Evolutionary conservation across 345 rosid genomes (phyloP).

Genomic region (Gynandropsis gynandra): DNA sequence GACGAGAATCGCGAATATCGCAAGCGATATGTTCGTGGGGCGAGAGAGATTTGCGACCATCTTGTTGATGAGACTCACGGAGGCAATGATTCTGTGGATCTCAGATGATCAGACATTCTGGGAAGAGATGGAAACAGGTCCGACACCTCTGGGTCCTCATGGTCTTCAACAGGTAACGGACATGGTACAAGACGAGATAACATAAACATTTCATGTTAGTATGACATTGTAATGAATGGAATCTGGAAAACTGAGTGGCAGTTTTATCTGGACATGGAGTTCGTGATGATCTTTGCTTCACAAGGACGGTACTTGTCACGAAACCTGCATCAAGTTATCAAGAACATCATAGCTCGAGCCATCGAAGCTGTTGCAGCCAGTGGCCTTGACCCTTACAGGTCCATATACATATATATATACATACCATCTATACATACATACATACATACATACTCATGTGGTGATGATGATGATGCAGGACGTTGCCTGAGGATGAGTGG

Average conservation of each 20-base stretch:
- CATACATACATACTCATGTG: slow-evolving; percentile 1
- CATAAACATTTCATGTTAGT: too few relatives aligned
- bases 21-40: slow-evolving; percentile 70
- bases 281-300: slow-evolving; percentile 75
- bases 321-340: slow-evolving; percentile 77
- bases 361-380: slow-evolving; percentile 63
- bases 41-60: slow-evolving; percentile 86
- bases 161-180: slow-evolving; percentile 81
- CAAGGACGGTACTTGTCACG: slow-evolving; percentile 88
- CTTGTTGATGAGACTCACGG: slow-evolving; percentile 77
- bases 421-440: neutral
- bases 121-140: slow-evolving; percentile 73
- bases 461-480: slow-evolving; percentile 21
- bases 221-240: too few relatives aligned
- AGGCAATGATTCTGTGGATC: slow-evolving; percentile 87
- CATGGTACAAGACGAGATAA: neutral
- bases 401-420: neutral
- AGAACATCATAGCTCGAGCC: slow-evolving; percentile 78
- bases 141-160: slow-evolving; percentile 60
- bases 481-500: slow-evolving; percentile 89
- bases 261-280: slow-evolving; percentile 93
- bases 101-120: slow-evolving; percentile 86
- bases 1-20: slow-evolving; percentile 51
- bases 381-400: slow-evolving; percentile 75
- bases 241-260: slow-evolving; percentile 22